phyloP scores from a whole-genome alignment of 1,139 yeast species.

The Groenewaldozyma auringiensis region DNA sequence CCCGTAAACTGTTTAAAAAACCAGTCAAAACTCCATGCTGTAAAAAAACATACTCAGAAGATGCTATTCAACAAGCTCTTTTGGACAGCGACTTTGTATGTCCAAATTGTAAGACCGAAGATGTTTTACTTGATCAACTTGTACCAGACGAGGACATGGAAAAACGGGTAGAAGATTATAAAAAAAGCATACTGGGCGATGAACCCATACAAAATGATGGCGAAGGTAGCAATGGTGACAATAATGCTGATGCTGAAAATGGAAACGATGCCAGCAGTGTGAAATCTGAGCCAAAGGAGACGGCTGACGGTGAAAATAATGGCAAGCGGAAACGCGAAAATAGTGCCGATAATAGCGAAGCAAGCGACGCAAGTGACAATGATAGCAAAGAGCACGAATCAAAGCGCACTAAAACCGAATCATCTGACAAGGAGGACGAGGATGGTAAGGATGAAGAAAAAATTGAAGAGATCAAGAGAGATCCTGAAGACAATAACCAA shows the following conservation, averaged over 20 bases:
- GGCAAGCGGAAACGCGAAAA: background rate
- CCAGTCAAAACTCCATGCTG: constrained; percentile 93
- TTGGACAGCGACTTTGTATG: constrained; percentile 84
- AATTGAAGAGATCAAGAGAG: background rate
- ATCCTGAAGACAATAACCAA: background rate
- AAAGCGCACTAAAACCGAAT: constrained; percentile 12
- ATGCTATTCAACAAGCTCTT: constrained; percentile 60
- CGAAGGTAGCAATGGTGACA: constrained; percentile 1
- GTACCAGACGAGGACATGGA: constrained; percentile 53
- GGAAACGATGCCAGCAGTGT: background rate
- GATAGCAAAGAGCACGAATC: constrained; percentile 1
- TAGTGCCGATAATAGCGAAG: background rate
- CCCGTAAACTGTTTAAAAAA: constrained; percentile 51
- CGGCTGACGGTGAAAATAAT: constrained; percentile 4
- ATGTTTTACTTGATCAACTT: constrained; percentile 67
- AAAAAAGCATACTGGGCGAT: constrained; percentile 5
- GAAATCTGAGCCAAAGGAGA: constrained; percentile 2
- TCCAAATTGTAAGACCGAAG: constrained; percentile 74
- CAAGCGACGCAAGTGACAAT: constrained; percentile 2
- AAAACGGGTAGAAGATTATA: constrained; percentile 44
- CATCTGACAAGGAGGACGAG: constrained; percentile 12
- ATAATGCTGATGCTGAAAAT: background rate
- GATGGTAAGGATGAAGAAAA: constrained; percentile 6
- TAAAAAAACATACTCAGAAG: constrained; percentile 47
- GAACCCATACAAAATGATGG: too few relatives aligned